Base-by-base conservation (phyloP, 2,329 filamentous ascomycete species). In the Chrysoporthe austroafricana region DNA sequence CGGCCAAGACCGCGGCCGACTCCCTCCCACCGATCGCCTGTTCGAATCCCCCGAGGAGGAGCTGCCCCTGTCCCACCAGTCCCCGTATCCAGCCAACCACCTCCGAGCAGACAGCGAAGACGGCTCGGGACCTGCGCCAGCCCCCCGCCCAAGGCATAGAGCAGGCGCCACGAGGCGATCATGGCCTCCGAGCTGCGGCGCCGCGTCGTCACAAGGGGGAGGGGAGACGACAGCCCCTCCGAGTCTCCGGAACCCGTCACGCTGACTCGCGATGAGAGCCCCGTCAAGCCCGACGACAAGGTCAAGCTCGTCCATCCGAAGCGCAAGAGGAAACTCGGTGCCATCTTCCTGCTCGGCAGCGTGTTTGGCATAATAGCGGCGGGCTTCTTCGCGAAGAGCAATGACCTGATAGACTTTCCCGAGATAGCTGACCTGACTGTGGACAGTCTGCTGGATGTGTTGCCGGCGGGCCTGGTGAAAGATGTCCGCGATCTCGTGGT, bases 361-460 rank as follows among this genome's bases (percentile, higher is more conserved):
- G 75, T 99, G n/a, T 95, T 96, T 73, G 96, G 96, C 14, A 86
- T 99, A 66, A 81, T 97, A n/a, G 85, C 90, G 2, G 96, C 96
- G 1, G 90, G 94, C 42, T 94, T 97, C 79, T 96, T 99, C 73
- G 95, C 94, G 42, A 91, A 91, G 72, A 92, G 86, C 77, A 96
- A 94, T 79, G 94, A 97, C 75, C 85, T 98, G 70, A 94, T 97
- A 71, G 93, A 93, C 70, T 84, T 97, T 71, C 87, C 87, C 16
- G 88, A 90, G 74, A 77, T 90, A 60, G 81, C 84, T 63, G 92
- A 95, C 67, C 84, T 92, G 75, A 96, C 92, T 75, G 86, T 99
- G 80, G 94, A 97, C 72, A 91, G 88, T 70, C 80, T 98, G 67
- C 84, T 97, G 66, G 96, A 98, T 78, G 93, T 92, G 0, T 85